Evolutionary conservation across 2,329 filamentous ascomycete species (phyloP).

Genomic region (Alternaria solani): DNA sequence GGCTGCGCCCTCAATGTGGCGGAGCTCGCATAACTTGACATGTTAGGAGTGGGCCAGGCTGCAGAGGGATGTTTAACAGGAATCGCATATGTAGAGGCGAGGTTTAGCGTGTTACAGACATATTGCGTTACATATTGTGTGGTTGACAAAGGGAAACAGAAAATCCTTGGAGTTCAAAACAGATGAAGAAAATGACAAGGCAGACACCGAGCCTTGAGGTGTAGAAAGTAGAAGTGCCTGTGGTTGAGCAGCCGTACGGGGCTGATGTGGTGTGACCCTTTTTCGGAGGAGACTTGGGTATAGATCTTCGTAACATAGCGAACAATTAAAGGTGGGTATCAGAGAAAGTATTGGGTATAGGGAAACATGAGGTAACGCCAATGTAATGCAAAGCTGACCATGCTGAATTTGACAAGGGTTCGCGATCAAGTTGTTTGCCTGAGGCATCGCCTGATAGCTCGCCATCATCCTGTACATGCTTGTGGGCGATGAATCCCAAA

Average conservation of each 20-base stretch:
- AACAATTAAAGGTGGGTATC: slow-evolving; percentile 9
- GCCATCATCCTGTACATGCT: slow-evolving; percentile 21
- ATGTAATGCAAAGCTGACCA: slow-evolving; percentile 27
- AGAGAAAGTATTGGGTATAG: neutral
- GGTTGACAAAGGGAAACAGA: slow-evolving; percentile 2
- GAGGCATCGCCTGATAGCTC: slow-evolving; percentile 21
- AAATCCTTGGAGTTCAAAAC: slow-evolving; percentile 13
- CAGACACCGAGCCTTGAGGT: slow-evolving; percentile 7
- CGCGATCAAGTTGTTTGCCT: slow-evolving; percentile 23
- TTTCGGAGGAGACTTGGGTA: neutral
- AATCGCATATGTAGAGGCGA: neutral
- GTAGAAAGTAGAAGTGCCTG: neutral
- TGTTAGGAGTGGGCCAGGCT: neutral
- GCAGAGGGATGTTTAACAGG: neutral
- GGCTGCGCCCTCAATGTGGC: slow-evolving; percentile 23
- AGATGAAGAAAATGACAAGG: neutral
- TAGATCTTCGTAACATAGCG: slow-evolving; percentile 9
- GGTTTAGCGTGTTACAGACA: slow-evolving; percentile 13
- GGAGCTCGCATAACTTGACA: slow-evolving; percentile 15
- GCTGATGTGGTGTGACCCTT: neutral
- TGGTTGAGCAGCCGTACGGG: neutral
- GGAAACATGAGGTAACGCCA: slow-evolving; percentile 17
- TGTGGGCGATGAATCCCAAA: slow-evolving; percentile 15
- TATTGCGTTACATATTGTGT: slow-evolving; percentile 12
- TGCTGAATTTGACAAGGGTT: slow-evolving; percentile 18